A percentile compares a stretch with the other conserved stretches of the same genome.
Evolutionary conservation across 2,329 filamentous ascomycete species (phyloP).

Genomic region (Colletotrichum lupini): DNA sequence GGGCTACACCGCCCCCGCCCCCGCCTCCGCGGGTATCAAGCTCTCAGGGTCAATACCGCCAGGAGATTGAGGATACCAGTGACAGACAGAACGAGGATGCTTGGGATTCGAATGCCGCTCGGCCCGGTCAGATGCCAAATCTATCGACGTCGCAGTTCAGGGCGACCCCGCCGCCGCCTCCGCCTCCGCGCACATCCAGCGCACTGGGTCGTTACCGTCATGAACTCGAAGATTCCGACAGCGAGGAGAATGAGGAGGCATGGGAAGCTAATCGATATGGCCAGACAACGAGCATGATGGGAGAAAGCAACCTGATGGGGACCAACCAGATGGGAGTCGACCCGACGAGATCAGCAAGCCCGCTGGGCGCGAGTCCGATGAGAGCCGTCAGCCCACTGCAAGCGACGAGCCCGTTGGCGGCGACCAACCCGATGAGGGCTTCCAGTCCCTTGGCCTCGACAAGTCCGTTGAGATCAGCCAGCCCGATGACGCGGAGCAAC

Average conservation of each 20-base stretch:
- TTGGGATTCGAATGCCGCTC: slow-evolving; percentile 23
- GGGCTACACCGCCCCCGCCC: slow-evolving; percentile 17
- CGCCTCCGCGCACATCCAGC: slow-evolving; percentile 14
- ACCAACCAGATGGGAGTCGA: slow-evolving; percentile 6
- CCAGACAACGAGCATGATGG: slow-evolving; percentile 22
- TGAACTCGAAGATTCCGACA: slow-evolving; percentile 23
- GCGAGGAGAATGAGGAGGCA: slow-evolving; percentile 22
- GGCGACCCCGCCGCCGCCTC: slow-evolving; percentile 13
- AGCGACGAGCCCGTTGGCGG: neutral
- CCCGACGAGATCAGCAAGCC: slow-evolving; percentile 6
- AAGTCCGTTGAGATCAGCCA: neutral
- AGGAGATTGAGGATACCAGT: slow-evolving; percentile 12
- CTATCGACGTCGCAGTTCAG: slow-evolving; percentile 27
- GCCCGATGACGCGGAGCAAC: neutral
- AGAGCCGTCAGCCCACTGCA: neutral
- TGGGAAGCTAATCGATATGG: slow-evolving; percentile 29
- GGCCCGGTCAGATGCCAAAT: slow-evolving; percentile 22
- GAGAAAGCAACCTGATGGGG: neutral
- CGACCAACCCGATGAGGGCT: neutral
- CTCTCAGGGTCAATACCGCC: slow-evolving; percentile 13
- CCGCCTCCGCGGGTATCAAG: slow-evolving; percentile 13
- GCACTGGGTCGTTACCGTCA: slow-evolving; percentile 17
- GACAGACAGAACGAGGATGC: slow-evolving; percentile 28
- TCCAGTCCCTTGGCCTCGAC: neutral
- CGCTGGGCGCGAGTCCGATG: slow-evolving; percentile 4